A percentile compares a stretch with the other conserved stretches of the same genome.
Evolutionary conservation across 345 rosid species (phyloP).

Genomic region (Melastoma malabathricum): DNA sequence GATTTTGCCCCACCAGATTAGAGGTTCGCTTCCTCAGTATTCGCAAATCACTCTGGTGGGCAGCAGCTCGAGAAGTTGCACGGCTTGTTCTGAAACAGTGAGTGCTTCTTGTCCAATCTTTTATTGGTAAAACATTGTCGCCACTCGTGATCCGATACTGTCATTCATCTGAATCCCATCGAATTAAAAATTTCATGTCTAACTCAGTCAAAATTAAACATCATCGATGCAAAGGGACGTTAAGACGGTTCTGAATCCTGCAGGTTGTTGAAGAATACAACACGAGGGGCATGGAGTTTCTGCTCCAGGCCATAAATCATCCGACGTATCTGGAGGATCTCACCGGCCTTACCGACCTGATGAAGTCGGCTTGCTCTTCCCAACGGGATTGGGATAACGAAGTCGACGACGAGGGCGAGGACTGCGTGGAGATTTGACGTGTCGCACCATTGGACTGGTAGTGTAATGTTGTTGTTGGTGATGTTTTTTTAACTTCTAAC

Average conservation of each 20-base stretch:
- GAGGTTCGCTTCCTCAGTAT: slow-evolving; percentile 72
- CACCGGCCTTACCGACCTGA: slow-evolving; percentile 78
- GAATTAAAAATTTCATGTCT: too few species aligned
- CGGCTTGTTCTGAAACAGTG: slow-evolving; percentile 78
- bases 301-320: slow-evolving; percentile 79
- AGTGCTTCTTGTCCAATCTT: slow-evolving; percentile 12
- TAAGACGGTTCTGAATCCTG: background rate
- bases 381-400: slow-evolving; percentile 65
- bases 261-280: slow-evolving; percentile 74
- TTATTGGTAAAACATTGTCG: background rate
- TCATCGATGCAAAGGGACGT: too few species aligned
- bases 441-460: too few species aligned
- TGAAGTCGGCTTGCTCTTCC: slow-evolving; percentile 53
- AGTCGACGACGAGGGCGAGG: slow-evolving; percentile 16
- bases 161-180: background rate
- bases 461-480: too few species aligned
- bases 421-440: slow-evolving; percentile 18
- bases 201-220: too few species aligned
- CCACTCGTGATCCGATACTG: background rate
- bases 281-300: slow-evolving; percentile 50
- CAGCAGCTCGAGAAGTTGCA: slow-evolving; percentile 72
- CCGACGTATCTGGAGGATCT: slow-evolving; percentile 92
- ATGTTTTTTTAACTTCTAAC: too few species aligned
- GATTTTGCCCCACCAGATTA: slow-evolving; percentile 84
- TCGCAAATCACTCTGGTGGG: slow-evolving; percentile 78